Conservation (phyloP, 108 stramenopile genomes). For the Pelagomonas calceolata region DNA sequence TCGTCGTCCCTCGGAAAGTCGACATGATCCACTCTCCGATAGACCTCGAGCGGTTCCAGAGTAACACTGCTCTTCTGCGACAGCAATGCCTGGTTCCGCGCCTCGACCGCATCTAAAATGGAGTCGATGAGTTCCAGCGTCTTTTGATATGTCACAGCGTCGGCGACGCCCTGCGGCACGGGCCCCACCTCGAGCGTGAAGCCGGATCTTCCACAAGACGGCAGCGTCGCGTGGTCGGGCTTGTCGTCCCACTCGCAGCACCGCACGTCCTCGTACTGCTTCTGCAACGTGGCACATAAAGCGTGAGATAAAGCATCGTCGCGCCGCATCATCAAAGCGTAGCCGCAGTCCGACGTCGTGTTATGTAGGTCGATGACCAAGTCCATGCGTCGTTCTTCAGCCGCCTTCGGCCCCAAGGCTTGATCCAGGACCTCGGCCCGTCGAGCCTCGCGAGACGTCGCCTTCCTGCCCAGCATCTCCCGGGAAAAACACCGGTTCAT, state of each 20-base stretch:
- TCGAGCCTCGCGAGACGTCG: constrained; percentile 35
- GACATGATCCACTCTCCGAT: background rate
- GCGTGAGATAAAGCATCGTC: background rate
- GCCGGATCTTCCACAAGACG: constrained; percentile 47
- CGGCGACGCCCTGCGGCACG: constrained; percentile 62
- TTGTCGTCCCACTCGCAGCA: too few relatives aligned
- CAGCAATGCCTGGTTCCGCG: background rate
- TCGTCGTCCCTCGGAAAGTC: constrained; percentile 17
- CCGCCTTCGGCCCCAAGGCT: constrained; percentile 56
- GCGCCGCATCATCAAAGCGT: constrained; percentile 52
- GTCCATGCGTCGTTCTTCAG: too few relatives aligned
- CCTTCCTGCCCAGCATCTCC: constrained; percentile 12
- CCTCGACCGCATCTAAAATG: background rate
- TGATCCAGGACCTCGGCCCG: constrained; percentile 54
- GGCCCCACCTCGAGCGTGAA: constrained; percentile 75
- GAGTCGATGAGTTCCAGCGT: background rate
- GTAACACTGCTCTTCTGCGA: too few relatives aligned
- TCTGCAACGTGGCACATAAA: background rate
- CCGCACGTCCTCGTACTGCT: constrained; percentile 11
- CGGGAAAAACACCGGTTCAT: constrained; percentile 64
- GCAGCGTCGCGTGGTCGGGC: constrained; percentile 10
- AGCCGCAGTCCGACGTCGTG: constrained; percentile 68
- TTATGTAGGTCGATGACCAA: constrained; percentile 65
- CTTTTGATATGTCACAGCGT: constrained; percentile 47
- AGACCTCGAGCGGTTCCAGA: too few relatives aligned